Percentiles rank a stretch among this genome's conserved stretches.
These are phyloP conservation scores for Periconia macrospinosa DNA, from an alignment of 2,329 filamentous ascomycete species.

Conservation along the genomic window DNA sequence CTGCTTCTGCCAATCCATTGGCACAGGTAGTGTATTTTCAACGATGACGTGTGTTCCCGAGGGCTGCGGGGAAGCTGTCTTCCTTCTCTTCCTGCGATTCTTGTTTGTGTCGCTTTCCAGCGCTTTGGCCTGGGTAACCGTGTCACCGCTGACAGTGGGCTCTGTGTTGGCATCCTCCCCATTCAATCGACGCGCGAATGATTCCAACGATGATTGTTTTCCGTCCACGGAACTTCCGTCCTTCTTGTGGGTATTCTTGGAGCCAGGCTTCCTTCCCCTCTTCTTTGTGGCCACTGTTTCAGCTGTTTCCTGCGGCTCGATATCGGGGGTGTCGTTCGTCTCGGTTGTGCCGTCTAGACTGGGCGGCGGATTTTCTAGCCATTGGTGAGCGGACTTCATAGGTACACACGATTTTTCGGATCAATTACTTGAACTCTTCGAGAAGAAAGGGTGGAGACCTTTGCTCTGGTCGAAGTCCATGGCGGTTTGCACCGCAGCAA, in stretches of 20 bases:
- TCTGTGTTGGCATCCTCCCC: neutral
- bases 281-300: slow-evolving; percentile 25
- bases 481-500: slow-evolving; percentile 36
- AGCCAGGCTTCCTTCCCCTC: slow-evolving; percentile 23
- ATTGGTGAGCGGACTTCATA: slow-evolving; percentile 3
- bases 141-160: neutral
- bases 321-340: slow-evolving; percentile 21
- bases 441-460: slow-evolving; percentile 44
- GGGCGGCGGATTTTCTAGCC: slow-evolving; percentile 15
- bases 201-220: slow-evolving; percentile 30
- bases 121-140: slow-evolving; percentile 5
- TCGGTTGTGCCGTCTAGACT: slow-evolving; percentile 9
- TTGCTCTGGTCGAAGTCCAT: slow-evolving; percentile 42
- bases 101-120: slow-evolving; percentile 34
- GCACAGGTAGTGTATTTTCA: neutral
- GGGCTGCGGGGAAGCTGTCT: slow-evolving; percentile 34
- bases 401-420: neutral
- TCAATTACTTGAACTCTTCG: slow-evolving; percentile 29
- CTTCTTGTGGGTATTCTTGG: slow-evolving; percentile 15
- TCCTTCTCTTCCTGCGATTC: slow-evolving; percentile 42
- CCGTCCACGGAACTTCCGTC: slow-evolving; percentile 6
- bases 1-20: too few relatives aligned
- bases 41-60: neutral
- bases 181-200: slow-evolving; percentile 23
- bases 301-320: slow-evolving; percentile 17